Base-by-base conservation (phyloP, 163 green algal species). In the Volvox carteri region DNA sequence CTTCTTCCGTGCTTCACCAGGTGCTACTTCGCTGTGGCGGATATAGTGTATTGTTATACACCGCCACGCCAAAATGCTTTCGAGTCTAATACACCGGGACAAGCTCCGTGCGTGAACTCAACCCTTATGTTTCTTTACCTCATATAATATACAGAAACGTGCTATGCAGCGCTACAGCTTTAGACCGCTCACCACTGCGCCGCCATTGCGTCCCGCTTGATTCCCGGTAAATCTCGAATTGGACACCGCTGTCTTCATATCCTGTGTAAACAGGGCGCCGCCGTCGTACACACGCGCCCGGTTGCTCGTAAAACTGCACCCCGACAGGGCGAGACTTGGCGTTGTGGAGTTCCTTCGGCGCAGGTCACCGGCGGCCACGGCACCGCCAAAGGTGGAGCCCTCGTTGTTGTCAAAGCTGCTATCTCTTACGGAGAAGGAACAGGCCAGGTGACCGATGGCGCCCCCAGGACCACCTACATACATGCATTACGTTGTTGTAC, bases 101-200 rank as follows among this genome's bases (percentile, higher is more conserved):
- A n/a, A n/a, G n/a, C n/a, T n/a, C n/a, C n/a, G n/a, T n/a, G n/a
- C n/a, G n/a, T n/a, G n/a, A n/a, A n/a, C n/a, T n/a, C n/a, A n/a
- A n/a, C n/a, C n/a, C n/a, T n/a, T n/a, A n/a, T n/a, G n/a, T n/a
- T n/a, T n/a, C n/a, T n/a, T n/a, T n/a, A n/a, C n/a, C n/a, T n/a
- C n/a, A n/a, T n/a, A n/a, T n/a, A n/a, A n/a, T n/a, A n/a, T n/a
- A n/a, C n/a, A n/a, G n/a, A n/a, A n/a, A n/a, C n/a, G n/a, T n/a
- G n/a, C n/a, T n/a, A n/a, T n/a, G n/a, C n/a, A n/a, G n/a, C n/a
- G n/a, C n/a, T n/a, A n/a, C n/a, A n/a, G n/a, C n/a, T n/a, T n/a
- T n/a, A n/a, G n/a, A n/a, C n/a, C n/a, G n/a, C 81, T 46, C 35
- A 81, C 83, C 68, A 88, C 4, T 28, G 68, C 83, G 6, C 83